These are phyloP conservation scores for Monosporascus sp. DNA, from an alignment of 2,329 filamentous ascomycete species.

Conservation along the genomic window DNA sequence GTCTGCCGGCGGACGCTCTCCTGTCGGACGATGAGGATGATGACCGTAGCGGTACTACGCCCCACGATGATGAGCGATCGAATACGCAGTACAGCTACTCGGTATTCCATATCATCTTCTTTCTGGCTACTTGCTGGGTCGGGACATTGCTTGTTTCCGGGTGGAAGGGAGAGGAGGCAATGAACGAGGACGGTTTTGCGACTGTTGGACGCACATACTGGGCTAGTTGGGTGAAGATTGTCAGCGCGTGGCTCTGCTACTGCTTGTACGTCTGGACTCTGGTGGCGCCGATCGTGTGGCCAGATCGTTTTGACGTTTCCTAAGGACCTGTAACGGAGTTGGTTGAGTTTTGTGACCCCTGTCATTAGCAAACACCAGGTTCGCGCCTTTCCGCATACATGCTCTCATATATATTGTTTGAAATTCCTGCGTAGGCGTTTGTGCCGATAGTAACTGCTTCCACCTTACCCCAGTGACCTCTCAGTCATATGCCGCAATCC, in stretches of 20 bases:
- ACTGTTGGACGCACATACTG: conserved; percentile 93
- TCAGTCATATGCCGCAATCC: no score
- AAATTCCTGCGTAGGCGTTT: background rate
- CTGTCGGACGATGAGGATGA: conserved; percentile 65
- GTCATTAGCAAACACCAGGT: no score
- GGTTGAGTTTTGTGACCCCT: background rate
- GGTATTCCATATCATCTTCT: conserved; percentile 96
- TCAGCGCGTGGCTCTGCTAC: conserved; percentile 96
- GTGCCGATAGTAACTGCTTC: no score
- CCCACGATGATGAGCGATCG: conserved; percentile 80
- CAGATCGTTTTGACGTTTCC: conserved; percentile 73
- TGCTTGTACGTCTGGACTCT: conserved; percentile 90
- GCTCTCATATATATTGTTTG: background rate
- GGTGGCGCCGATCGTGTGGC: conserved; percentile 76
- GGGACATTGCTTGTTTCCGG: conserved; percentile 70
- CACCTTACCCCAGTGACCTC: no score
- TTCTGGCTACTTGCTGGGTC: conserved; percentile 93
- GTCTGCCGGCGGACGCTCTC: conserved; percentile 83
- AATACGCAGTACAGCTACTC: conserved; percentile 95
- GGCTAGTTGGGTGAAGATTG: conserved; percentile 98
- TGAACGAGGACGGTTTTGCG: conserved; percentile 54
- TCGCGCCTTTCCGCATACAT: no score
- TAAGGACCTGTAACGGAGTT: conserved; percentile 10
- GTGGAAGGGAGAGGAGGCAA: conserved; percentile 7
- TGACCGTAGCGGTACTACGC: conserved; percentile 57